Conservation (phyloP, 148 eudicot genomes). For the Dysphania ambrosioides region DNA sequence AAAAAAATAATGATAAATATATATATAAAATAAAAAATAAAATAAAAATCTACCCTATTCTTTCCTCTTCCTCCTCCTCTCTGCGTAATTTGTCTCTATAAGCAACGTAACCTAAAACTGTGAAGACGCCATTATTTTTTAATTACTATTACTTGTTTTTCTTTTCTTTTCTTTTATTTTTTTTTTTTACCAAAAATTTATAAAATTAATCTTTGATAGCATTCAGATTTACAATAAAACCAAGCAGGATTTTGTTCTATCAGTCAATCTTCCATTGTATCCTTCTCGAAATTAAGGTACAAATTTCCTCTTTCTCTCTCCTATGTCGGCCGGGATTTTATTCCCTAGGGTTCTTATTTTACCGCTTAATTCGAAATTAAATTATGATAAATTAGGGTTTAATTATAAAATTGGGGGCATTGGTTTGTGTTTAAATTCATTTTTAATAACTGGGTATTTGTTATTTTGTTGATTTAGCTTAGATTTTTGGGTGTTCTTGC, state of each 20-base stretch:
- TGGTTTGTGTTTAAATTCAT: conserved; percentile 11
- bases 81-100: conserved; percentile 27
- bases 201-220: conserved; percentile 11
- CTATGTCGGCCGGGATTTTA: conserved; percentile 8
- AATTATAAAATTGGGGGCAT: conserved; percentile 22
- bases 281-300: conserved; percentile 30
- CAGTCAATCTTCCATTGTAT: conserved; percentile 23
- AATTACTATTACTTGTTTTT: too few relatives aligned
- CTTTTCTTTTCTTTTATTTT: background rate
- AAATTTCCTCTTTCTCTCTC: conserved; percentile 19
- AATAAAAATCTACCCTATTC: background rate
- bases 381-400: background rate
- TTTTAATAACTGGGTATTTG: conserved; percentile 18
- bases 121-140: conserved; percentile 28
- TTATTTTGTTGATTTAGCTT: conserved; percentile 22
- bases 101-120: conserved; percentile 39
- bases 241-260: conserved; percentile 14
- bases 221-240: conserved; percentile 29
- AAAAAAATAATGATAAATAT: too few relatives aligned
- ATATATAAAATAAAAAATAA: background rate
- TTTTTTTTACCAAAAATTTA: conserved; percentile 17
- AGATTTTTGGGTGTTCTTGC: background rate
- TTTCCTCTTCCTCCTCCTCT: conserved; percentile 18
- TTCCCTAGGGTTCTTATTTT: conserved; percentile 17
- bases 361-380: conserved; percentile 2